Conservation (phyloP, 2,329 filamentous ascomycete genomes). For the Biscogniauxia marginata region DNA sequence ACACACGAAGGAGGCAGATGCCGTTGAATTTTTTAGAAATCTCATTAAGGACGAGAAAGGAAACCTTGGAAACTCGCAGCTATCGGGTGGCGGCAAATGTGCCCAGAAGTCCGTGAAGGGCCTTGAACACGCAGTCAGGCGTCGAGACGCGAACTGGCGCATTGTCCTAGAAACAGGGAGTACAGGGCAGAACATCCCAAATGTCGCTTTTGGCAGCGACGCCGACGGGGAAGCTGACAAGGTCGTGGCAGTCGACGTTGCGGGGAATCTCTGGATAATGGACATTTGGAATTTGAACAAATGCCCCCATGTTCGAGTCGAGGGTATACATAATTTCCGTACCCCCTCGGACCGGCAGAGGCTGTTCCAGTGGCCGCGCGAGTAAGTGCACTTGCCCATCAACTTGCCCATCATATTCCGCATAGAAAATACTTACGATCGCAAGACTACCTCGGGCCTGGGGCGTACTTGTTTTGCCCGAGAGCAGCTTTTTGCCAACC, state of each 20-base stretch:
- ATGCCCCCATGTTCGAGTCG: slow-evolving; percentile 13
- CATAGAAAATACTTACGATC: background rate
- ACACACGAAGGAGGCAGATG: slow-evolving; percentile 4
- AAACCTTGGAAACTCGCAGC: background rate
- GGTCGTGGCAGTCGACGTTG: slow-evolving; percentile 51
- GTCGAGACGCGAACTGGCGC: slow-evolving; percentile 48
- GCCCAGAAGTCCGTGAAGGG: slow-evolving; percentile 14
- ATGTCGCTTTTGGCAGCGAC: slow-evolving; percentile 50
- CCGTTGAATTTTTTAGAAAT: slow-evolving; percentile 16
- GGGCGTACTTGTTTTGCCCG: slow-evolving; percentile 48
- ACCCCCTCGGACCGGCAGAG: background rate
- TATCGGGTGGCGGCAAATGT: background rate
- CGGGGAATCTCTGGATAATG: slow-evolving; percentile 47
- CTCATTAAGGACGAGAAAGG: slow-evolving; percentile 23
- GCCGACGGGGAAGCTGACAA: slow-evolving; percentile 47
- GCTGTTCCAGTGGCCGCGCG: slow-evolving; percentile 2
- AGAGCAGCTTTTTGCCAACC: slow-evolving; percentile 40
- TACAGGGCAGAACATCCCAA: slow-evolving; percentile 49
- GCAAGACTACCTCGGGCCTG: slow-evolving; percentile 38
- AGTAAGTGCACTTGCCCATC: slow-evolving; percentile 9
- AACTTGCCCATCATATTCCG: background rate
- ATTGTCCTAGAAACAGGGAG: slow-evolving; percentile 45
- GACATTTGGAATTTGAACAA: slow-evolving; percentile 48
- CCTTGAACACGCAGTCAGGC: slow-evolving; percentile 37
- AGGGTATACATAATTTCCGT: slow-evolving; percentile 11